A percentile compares a stretch with the other conserved stretches of the same genome.
Conservation (phyloP, 768 basidiomycete genomes). For the Serendipita sp. region DNA sequence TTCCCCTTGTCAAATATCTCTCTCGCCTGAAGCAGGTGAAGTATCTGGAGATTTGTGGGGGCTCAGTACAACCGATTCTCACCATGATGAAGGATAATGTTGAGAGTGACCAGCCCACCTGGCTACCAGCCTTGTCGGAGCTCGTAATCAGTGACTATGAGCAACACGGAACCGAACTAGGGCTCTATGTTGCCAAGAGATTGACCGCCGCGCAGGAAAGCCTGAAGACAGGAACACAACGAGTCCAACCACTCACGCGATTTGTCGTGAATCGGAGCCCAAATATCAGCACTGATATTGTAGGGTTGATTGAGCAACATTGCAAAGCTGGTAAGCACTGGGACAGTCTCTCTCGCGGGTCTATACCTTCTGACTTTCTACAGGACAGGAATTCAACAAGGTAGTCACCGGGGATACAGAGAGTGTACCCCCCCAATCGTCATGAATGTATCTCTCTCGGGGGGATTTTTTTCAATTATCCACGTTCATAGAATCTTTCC, state of each 20-base stretch:
- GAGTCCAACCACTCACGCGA: not conserved
- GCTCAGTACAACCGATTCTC: not conserved
- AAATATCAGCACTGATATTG: not conserved
- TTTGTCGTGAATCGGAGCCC: not conserved
- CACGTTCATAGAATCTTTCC: too few relatives aligned
- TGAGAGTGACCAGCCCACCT: not conserved
- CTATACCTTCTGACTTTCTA: not conserved
- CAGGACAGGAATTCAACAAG: not conserved
- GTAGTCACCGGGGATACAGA: not conserved
- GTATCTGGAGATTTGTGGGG: not conserved
- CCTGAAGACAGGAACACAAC: not conserved
- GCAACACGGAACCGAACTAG: slow-evolving; percentile 1
- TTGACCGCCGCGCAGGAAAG: not conserved
- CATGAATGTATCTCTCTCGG: not conserved
- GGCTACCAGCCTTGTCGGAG: not conserved
- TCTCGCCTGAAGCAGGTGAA: not conserved
- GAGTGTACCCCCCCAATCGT: not conserved
- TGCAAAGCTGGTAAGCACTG: not conserved
- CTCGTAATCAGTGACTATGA: not conserved
- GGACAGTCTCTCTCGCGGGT: not conserved
- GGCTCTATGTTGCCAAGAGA: not conserved
- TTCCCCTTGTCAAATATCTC: not conserved
- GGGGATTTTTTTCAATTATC: too few relatives aligned
- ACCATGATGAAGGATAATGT: not conserved
- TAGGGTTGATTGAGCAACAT: not conserved